A percentile compares a stretch with the other conserved stretches of the same genome.
Conservation (phyloP, 2,329 filamentous ascomycete genomes). For the Dactylellina haptotyla region DNA sequence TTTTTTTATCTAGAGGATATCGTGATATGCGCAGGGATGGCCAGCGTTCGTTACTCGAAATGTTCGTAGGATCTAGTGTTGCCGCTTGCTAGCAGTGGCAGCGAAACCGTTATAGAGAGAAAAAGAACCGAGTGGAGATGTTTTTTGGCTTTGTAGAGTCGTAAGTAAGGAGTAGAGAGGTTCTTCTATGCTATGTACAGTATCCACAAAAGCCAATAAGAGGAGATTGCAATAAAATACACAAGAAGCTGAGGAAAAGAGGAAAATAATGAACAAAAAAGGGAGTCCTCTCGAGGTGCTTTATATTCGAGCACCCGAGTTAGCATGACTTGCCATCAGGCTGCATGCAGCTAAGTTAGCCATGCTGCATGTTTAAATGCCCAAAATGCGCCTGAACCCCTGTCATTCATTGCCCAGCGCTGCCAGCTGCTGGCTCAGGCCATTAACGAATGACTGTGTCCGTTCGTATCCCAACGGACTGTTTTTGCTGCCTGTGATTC, state of each 20-base stretch:
- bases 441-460: slow-evolving; percentile 51
- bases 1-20: background rate
- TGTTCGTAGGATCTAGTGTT: background rate
- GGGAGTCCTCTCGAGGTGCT: slow-evolving; percentile 4
- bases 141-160: background rate
- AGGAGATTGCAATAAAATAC: slow-evolving; percentile 1
- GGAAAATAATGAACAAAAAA: background rate
- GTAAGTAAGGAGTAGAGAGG: background rate
- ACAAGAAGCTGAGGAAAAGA: no score
- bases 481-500: background rate
- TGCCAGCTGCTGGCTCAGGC: slow-evolving; percentile 25
- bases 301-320: background rate
- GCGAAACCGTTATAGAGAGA: background rate
- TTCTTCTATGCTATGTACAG: background rate
- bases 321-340: background rate
- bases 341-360: slow-evolving; percentile 19
- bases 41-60: background rate
- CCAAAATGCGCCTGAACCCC: no score
- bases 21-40: background rate
- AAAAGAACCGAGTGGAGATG: background rate
- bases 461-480: slow-evolving; percentile 25
- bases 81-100: background rate
- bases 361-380: slow-evolving; percentile 12
- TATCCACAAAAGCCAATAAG: background rate
- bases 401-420: background rate